Evolutionary conservation across 257 asterid genomes (phyloP), one percentile per base, ranked within the genome.

Genomic region (Voacanga thouarsii): DNA sequence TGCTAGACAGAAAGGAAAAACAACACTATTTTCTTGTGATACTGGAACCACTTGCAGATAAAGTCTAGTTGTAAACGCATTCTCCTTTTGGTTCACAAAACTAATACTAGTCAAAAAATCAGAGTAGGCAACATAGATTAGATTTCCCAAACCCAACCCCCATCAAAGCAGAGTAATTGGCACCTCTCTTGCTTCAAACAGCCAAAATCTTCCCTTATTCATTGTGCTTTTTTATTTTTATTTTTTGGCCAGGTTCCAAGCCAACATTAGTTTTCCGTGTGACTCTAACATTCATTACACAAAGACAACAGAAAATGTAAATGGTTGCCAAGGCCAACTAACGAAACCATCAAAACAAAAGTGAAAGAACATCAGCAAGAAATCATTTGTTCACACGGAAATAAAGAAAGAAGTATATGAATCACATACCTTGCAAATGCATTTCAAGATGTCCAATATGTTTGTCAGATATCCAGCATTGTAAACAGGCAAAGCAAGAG

Each of bases 401-500:
- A 53, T 16, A 7, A 21, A 51, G 56, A 0, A 51, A 41, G 1
- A n/a, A 10, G 43, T 68, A 9, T 68, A 68, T 41, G 18, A 21
- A n/a, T 4, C 39, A 71, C 47, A 75, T 86, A 95, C 99, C 99
- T 95, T 95, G 97, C 99, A 95, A 51, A 95, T 93, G 90, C 98
- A 95, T 88, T 95, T 95, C 96, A 95, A 80, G 83, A 95, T 86
- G 80, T 89, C 87, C n/a, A 93, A 82, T 49, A 95, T 80, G 44
- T 92, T 86, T 50, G 81, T 68, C 64, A 93, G 79, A 84, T 84
- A 95, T 80, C 99, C 99, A 84, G 88, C 90, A 81, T 95, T 88
- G 78, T 82, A 95, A 71, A 91, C 98, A 24, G 99, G 99, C 65
- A 95, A 90, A 21, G 88, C 89, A 16, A 95, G 96, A 74, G 76